Percentiles rank a stretch among this genome's conserved stretches.
Conservation (phyloP, 768 basidiomycete species). For the Filobasidium floriforme region DNA sequence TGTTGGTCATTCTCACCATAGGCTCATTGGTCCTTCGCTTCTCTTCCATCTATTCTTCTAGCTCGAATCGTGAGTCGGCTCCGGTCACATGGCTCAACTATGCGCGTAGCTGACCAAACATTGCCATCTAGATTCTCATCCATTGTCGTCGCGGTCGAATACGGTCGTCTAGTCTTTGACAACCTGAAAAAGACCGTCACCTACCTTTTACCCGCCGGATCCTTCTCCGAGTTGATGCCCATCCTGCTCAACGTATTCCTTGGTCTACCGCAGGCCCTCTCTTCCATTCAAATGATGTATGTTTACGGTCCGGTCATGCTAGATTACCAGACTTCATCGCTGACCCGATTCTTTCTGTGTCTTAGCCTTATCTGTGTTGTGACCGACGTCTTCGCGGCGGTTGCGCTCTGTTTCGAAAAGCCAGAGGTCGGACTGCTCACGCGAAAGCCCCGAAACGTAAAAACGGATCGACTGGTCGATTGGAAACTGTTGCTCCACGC, state of each 20-base stretch:
- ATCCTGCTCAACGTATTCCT: slow-evolving; percentile 54
- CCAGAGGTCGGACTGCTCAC: slow-evolving; percentile 58
- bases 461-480: slow-evolving; percentile 55
- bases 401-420: slow-evolving; percentile 56
- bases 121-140: slow-evolving; percentile 39
- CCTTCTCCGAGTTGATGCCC: slow-evolving; percentile 60
- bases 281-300: slow-evolving; percentile 50
- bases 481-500: slow-evolving; percentile 54
- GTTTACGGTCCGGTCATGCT: slow-evolving; percentile 22
- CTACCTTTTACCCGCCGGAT: slow-evolving; percentile 46
- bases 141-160: slow-evolving; percentile 41
- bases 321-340: slow-evolving; percentile 17
- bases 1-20: background rate
- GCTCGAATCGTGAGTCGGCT: background rate
- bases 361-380: slow-evolving; percentile 52
- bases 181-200: slow-evolving; percentile 49
- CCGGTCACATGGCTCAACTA: background rate
- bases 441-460: slow-evolving; percentile 54
- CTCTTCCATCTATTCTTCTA: background rate
- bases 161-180: slow-evolving; percentile 56
- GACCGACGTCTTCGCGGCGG: slow-evolving; percentile 55
- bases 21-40: background rate
- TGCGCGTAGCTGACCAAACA: background rate
- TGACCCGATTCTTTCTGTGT: slow-evolving; percentile 48
- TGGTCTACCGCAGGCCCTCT: slow-evolving; percentile 57